Conservation (phyloP, 768 basidiomycete species). For the Dacryopinax primogenitus region DNA sequence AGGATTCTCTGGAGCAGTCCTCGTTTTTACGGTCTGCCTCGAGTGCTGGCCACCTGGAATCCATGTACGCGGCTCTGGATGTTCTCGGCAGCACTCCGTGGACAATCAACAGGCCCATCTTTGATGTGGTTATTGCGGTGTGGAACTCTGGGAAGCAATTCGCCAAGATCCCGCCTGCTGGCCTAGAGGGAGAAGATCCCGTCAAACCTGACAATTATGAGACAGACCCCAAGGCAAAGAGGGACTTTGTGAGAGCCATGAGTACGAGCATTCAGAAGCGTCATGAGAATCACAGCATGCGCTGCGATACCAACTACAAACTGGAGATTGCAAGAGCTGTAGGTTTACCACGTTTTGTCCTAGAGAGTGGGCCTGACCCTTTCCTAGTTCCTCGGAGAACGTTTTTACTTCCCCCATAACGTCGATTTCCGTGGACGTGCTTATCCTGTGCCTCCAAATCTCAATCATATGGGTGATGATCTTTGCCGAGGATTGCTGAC, state of each 20-base stretch:
- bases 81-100: constrained; percentile 83
- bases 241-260: constrained; percentile 43
- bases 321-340: constrained; percentile 90
- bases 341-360: constrained; percentile 24
- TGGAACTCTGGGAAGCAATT: constrained; percentile 81
- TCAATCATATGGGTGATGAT: constrained; percentile 93
- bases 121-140: constrained; percentile 57
- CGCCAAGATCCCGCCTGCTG: constrained; percentile 70
- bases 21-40: constrained; percentile 66
- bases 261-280: constrained; percentile 45
- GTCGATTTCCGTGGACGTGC: constrained; percentile 95
- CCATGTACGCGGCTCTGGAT: constrained; percentile 79
- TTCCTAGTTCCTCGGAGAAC: constrained; percentile 73
- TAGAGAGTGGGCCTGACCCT: too few species aligned
- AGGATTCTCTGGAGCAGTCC: constrained; percentile 74
- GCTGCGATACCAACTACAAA: constrained; percentile 91
- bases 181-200: constrained; percentile 54
- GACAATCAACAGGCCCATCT: constrained; percentile 68
- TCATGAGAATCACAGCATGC: constrained; percentile 76
- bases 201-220: constrained; percentile 37
- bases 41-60: constrained; percentile 58
- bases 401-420: constrained; percentile 87
- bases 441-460: constrained; percentile 90
- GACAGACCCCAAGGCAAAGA: constrained; percentile 42
- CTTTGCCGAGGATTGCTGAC: constrained; percentile 72